phyloP scores from a whole-genome alignment of 345 rosid genomes.

The Rhodamnia rubescens region DNA sequence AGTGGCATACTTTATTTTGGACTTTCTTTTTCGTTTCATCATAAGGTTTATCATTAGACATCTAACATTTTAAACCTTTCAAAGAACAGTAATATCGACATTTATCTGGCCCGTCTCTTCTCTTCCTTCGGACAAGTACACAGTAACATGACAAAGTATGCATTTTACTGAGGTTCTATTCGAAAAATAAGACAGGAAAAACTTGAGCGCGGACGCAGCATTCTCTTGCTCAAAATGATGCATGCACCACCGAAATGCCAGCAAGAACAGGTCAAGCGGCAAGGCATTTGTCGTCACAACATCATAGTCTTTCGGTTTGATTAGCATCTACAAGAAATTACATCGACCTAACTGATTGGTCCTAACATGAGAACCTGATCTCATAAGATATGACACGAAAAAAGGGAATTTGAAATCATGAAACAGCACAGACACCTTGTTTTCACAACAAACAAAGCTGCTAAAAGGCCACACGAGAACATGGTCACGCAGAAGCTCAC shows the following conservation, averaged over 20 bases:
- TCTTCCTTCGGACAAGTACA: neutral
- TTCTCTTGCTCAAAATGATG: neutral
- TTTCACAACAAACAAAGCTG: neutral
- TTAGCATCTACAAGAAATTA: neutral
- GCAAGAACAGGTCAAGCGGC: neutral
- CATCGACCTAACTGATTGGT: neutral
- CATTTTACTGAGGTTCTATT: neutral
- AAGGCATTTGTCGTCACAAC: neutral
- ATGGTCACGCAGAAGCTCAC: neutral
- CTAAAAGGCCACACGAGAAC: neutral
- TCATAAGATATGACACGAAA: neutral
- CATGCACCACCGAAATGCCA: neutral
- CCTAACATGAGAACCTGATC: neutral
- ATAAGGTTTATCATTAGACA: neutral
- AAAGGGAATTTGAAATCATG: neutral
- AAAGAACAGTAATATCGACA: too few relatives aligned
- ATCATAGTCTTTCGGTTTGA: neutral
- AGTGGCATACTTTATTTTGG: neutral
- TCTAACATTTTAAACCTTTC: too few relatives aligned
- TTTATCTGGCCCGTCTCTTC: neutral
- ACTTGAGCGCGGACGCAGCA: neutral
- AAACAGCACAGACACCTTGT: neutral
- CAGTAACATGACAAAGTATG: neutral
- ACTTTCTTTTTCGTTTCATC: neutral
- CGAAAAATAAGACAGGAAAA: neutral